A percentile compares a stretch with the other conserved stretches of the same genome.
Evolutionary conservation across 768 basidiomycete genomes (phyloP).

Genomic region (Bullera alba): DNA sequence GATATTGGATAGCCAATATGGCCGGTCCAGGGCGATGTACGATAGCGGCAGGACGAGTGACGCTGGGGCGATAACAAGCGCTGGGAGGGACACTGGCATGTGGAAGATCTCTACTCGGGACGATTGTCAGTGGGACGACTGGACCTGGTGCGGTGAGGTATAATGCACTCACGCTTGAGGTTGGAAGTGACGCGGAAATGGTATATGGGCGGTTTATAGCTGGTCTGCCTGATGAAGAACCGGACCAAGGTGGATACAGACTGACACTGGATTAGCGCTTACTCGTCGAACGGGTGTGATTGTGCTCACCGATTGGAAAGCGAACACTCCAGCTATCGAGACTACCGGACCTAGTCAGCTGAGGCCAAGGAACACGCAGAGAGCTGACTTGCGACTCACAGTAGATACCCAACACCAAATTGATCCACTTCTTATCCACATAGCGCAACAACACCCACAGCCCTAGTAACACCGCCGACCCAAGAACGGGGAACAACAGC

Average conservation of each 20-base stretch:
- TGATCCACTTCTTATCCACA: conserved; percentile 71
- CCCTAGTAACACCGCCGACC: conserved; percentile 62
- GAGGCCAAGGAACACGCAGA: not conserved
- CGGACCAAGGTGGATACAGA: conserved; percentile 18
- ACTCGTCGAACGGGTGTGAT: conserved; percentile 35
- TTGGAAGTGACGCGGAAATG: conserved; percentile 33
- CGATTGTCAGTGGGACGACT: not conserved
- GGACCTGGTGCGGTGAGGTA: not conserved
- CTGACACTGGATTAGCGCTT: conserved; percentile 18
- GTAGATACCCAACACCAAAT: conserved; percentile 58
- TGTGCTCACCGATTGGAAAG: conserved; percentile 36
- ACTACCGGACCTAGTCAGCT: conserved; percentile 7
- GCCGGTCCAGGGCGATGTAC: conserved; percentile 59
- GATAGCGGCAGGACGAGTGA: conserved; percentile 56
- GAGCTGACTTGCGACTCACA: conserved; percentile 21
- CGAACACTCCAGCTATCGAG: conserved; percentile 32
- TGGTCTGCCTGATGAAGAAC: conserved; percentile 9
- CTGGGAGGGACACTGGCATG: conserved; percentile 49
- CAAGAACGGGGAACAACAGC: conserved; percentile 48
- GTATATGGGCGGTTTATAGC: conserved; percentile 21
- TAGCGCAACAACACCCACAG: conserved; percentile 67
- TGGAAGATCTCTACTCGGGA: conserved; percentile 38
- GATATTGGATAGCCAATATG: conserved; percentile 71
- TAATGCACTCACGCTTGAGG: conserved; percentile 29
- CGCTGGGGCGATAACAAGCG: conserved; percentile 45